Conservation (phyloP, 2,329 filamentous ascomycete species). For the Verticillium dahliae region DNA sequence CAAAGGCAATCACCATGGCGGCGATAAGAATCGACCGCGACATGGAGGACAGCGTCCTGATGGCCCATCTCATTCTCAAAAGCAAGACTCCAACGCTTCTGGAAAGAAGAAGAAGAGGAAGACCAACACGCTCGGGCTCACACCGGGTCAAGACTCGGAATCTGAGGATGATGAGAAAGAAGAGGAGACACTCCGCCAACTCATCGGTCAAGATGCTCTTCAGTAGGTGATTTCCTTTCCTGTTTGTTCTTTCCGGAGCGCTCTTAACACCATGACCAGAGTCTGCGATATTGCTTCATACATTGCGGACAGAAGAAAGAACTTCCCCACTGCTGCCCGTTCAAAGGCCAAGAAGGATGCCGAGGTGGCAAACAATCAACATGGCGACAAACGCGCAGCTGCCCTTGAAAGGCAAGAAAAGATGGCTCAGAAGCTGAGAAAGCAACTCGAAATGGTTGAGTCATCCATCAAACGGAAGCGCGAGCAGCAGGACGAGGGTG, state of each 20-base stretch:
- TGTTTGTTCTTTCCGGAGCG: background rate
- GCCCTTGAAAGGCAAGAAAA: constrained; percentile 50
- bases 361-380: constrained; percentile 29
- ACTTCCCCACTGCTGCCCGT: constrained; percentile 73
- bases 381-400: constrained; percentile 9
- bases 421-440: constrained; percentile 56
- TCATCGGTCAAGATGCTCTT: constrained; percentile 49
- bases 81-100: constrained; percentile 15
- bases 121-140: constrained; percentile 66
- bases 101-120: constrained; percentile 67
- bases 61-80: constrained; percentile 12
- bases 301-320: constrained; percentile 72
- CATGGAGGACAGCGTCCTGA: constrained; percentile 9
- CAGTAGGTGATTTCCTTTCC: constrained; percentile 34
- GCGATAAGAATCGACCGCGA: constrained; percentile 28
- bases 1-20: constrained; percentile 24
- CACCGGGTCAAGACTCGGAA: constrained; percentile 57
- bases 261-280: constrained; percentile 22
- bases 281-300: constrained; percentile 70
- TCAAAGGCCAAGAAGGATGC: constrained; percentile 55
- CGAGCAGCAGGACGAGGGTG: constrained; percentile 60
- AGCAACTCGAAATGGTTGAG: constrained; percentile 64
- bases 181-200: constrained; percentile 57
- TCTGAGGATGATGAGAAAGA: constrained; percentile 64
- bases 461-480: constrained; percentile 63